Conservation (phyloP, 2,329 filamentous ascomycete species). For the Epichloe brachyelytri region DNA sequence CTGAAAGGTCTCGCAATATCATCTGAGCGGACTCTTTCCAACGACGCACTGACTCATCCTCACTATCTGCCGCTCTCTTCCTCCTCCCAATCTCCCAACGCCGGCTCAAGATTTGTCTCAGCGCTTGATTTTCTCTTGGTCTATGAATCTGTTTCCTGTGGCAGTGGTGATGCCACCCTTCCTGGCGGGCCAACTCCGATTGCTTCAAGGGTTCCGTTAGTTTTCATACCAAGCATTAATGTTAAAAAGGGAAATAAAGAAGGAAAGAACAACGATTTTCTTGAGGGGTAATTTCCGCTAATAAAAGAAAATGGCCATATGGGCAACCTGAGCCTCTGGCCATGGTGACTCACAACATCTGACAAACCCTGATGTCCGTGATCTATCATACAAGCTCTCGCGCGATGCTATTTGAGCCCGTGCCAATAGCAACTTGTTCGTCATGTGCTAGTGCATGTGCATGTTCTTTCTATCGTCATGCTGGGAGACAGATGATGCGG, state of each 20-base stretch:
- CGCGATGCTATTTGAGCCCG: background rate
- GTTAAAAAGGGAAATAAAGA: background rate
- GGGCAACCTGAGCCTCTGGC: background rate
- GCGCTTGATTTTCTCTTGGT: constrained; percentile 9
- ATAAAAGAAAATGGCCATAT: no score
- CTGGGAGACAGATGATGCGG: no score
- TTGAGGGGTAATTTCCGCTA: no score
- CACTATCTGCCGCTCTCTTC: no score
- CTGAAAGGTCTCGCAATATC: background rate
- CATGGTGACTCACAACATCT: background rate
- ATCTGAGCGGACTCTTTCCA: background rate
- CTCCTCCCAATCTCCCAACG: background rate
- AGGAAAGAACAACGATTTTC: background rate
- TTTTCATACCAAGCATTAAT: background rate
- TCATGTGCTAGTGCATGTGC: background rate
- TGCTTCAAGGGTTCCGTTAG: no score
- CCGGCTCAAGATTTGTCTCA: constrained; percentile 8
- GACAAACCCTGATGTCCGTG: background rate
- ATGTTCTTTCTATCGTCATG: no score
- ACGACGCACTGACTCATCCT: background rate
- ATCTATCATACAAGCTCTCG: background rate
- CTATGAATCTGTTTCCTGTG: background rate
- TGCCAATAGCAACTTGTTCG: background rate
- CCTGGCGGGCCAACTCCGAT: background rate
- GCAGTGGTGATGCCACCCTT: background rate